Percentiles rank a stretch among this genome's conserved stretches.
Evolutionary conservation across 495 filamentous ascomycete genomes (phyloP).

Genomic region (Ascodesmis nigricans): DNA sequence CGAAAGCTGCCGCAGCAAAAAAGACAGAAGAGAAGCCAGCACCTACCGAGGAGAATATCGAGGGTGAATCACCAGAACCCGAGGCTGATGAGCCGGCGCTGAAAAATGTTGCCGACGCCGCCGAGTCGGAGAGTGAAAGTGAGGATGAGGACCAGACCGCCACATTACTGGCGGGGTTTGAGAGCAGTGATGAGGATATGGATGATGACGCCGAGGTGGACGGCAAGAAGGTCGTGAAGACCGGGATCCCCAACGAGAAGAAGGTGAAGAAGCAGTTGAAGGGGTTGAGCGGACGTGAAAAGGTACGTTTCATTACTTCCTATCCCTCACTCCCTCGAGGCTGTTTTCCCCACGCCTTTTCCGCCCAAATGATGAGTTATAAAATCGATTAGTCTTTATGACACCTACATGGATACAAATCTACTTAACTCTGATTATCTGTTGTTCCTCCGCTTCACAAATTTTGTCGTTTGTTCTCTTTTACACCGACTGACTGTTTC

Average conservation of each 20-base stretch:
- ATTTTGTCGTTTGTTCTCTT: too few species aligned
- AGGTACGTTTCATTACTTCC: conserved; percentile 7
- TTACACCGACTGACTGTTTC: too few species aligned
- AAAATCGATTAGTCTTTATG: conserved; percentile 17
- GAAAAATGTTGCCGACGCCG: conserved; percentile 21
- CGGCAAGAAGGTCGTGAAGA: conserved; percentile 39
- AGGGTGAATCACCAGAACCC: conserved; percentile 3
- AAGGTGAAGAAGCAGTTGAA: conserved; percentile 28
- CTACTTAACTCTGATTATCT: neutral
- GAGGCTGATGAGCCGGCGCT: conserved; percentile 15
- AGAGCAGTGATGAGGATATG: conserved; percentile 45
- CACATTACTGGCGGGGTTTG: conserved; percentile 53
- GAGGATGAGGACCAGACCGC: conserved; percentile 44
- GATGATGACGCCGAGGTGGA: conserved; percentile 32
- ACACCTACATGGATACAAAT: conserved; percentile 15
- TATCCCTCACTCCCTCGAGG: neutral
- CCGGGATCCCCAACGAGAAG: conserved; percentile 40
- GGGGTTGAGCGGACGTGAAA: conserved; percentile 8
- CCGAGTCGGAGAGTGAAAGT: conserved; percentile 26
- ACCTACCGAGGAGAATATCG: conserved; percentile 6
- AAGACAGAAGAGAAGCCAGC: conserved; percentile 4
- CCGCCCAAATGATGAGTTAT: conserved; percentile 8
- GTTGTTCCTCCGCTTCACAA: neutral
- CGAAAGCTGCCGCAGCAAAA: conserved; percentile 5
- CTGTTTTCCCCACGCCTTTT: neutral